Evolutionary conservation across 2,329 filamentous ascomycete genomes (phyloP), one percentile per base, ranked within the genome.

Genomic region (Clonostachys sp.): DNA sequence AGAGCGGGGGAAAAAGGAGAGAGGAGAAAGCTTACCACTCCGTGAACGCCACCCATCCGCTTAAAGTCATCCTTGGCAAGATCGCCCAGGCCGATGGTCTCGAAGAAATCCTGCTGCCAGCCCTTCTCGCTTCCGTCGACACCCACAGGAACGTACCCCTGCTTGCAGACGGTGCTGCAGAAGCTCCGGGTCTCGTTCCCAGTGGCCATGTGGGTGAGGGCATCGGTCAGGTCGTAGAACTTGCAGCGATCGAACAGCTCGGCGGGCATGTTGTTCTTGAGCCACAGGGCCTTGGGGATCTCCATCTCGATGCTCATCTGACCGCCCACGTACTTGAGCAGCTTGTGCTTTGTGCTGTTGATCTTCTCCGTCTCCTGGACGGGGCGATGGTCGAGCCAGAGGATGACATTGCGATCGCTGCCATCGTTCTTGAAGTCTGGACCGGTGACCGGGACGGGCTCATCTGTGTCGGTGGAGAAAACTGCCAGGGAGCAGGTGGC

Each of bases 251-350:
- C 84, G 60, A 97, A 99, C 14, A 94, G 75, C 59, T 96, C 89
- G 47, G 87, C 78, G 3, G 94, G 87, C 94, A 99, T 97, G 71
- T 97, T 82, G 69, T 96, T 96, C 79, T 97, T 97, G 62, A 99
- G 78, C 94, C 94, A 99, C 49, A 97, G 77, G 2, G 96, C 89
- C 72, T 99, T 99, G 53, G 94, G 94, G 48, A 99, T 95, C 67
- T 99, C 94, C 94, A 99, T 99, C 75, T 99, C 94, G 55, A 96
- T 92, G 64, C 90, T 96, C 94, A 99, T 99, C 65, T 87, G 92
- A 53, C 94, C 94, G 57, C 94, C 94, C 16, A 99, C 94, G 63
- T 99, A 99, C 61, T 91, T 87, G 50, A 99, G 81, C 46, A 99
- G 76, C 66, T 95, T 94, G 74, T 99, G 94, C 46, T 85, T 79